Percentiles rank a stretch among this genome's conserved stretches.
Evolutionary conservation across 2,329 filamentous ascomycete genomes (phyloP).

Genomic region (Fusarium proliferatum): DNA sequence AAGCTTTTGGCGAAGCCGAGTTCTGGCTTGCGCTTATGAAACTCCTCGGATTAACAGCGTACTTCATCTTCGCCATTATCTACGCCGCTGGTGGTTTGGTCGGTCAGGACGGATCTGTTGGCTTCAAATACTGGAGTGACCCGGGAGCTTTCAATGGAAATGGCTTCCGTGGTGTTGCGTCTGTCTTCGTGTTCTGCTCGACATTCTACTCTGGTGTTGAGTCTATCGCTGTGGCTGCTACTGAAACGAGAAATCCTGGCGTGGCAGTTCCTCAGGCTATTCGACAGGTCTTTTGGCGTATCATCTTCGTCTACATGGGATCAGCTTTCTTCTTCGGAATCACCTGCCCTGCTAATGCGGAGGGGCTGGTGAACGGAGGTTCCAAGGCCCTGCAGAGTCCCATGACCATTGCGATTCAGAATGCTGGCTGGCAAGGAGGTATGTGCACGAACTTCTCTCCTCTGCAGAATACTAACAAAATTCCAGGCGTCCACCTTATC

Average conservation of each 20-base stretch:
- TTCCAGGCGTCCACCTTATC: slow-evolving; percentile 72
- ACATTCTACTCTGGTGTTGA: slow-evolving; percentile 78
- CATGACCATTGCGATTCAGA: slow-evolving; percentile 79
- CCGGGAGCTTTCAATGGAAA: slow-evolving; percentile 75
- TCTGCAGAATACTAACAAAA: slow-evolving; percentile 6
- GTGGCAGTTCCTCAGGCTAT: slow-evolving; percentile 68
- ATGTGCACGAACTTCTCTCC: slow-evolving; percentile 1
- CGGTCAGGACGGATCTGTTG: slow-evolving; percentile 67
- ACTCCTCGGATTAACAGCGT: slow-evolving; percentile 74
- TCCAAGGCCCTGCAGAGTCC: slow-evolving; percentile 76
- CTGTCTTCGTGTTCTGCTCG: slow-evolving; percentile 76
- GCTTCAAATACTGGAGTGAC: slow-evolving; percentile 77
- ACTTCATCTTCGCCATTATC: slow-evolving; percentile 79
- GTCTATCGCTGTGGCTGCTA: slow-evolving; percentile 71
- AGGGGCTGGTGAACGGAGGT: slow-evolving; percentile 68
- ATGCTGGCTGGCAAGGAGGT: slow-evolving; percentile 77
- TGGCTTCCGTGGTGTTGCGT: slow-evolving; percentile 73
- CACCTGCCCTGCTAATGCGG: slow-evolving; percentile 76
- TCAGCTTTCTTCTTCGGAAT: slow-evolving; percentile 80
- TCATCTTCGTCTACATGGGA: slow-evolving; percentile 74
- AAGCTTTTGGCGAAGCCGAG: slow-evolving; percentile 81
- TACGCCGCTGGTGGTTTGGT: slow-evolving; percentile 75
- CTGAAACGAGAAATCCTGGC: slow-evolving; percentile 68
- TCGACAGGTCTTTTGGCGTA: slow-evolving; percentile 70
- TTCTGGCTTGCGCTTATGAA: slow-evolving; percentile 83